Conservation (phyloP, 2,329 filamentous ascomycete species). For the Phoma herbarum region DNA sequence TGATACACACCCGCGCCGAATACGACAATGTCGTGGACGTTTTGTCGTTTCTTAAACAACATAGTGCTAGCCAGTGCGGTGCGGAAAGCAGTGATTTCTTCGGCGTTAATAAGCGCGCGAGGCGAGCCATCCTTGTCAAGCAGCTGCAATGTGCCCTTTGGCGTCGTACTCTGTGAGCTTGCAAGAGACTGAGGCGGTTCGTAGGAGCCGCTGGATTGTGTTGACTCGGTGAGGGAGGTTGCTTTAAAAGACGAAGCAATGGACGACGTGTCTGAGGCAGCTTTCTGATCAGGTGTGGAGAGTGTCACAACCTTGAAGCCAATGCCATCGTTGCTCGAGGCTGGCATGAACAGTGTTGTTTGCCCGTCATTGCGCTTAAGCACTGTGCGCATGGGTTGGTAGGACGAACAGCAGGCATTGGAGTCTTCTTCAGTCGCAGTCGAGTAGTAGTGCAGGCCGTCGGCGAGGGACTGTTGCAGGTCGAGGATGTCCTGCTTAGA, state of each 20-base stretch:
- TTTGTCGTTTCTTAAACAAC: constrained; percentile 69
- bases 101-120: constrained; percentile 70
- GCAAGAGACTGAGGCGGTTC: constrained; percentile 31
- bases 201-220: constrained; percentile 32
- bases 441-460: constrained; percentile 71
- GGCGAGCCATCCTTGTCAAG: constrained; percentile 66
- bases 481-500: constrained; percentile 64
- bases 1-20: constrained; percentile 75
- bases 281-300: constrained; percentile 47
- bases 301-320: constrained; percentile 73
- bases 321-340: constrained; percentile 65
- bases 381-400: constrained; percentile 69
- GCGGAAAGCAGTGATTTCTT: constrained; percentile 74
- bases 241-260: constrained; percentile 47
- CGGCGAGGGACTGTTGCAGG: constrained; percentile 66
- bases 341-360: constrained; percentile 73
- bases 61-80: constrained; percentile 71
- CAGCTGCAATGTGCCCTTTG: constrained; percentile 66
- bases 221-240: constrained; percentile 36
- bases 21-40: constrained; percentile 78
- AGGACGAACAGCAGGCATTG: constrained; percentile 65
- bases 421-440: constrained; percentile 65
- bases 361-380: constrained; percentile 69
- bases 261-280: constrained; percentile 35
- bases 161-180: constrained; percentile 53